phyloP scores from a whole-genome alignment of 257 asterid species.

The Gynochthodes officinalis region DNA sequence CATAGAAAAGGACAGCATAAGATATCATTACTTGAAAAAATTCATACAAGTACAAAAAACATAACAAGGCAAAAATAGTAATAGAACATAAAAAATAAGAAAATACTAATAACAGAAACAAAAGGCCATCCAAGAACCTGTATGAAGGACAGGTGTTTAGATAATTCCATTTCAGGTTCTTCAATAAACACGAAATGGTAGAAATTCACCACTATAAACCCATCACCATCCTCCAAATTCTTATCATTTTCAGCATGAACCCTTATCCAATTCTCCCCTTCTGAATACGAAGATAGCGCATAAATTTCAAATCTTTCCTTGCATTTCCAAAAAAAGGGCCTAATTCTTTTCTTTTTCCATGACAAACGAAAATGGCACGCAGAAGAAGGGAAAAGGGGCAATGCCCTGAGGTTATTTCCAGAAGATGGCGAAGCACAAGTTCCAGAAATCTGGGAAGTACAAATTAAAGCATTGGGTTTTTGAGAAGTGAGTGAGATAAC shows the following conservation, averaged over 20 bases:
- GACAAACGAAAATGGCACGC: constrained; percentile 11
- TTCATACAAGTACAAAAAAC: background rate
- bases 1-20: background rate
- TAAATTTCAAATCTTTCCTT: constrained; percentile 27
- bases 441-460: constrained; percentile 11
- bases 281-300: constrained; percentile 39
- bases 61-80: background rate
- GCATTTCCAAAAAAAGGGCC: constrained; percentile 21
- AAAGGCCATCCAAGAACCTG: constrained; percentile 67
- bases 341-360: constrained; percentile 1
- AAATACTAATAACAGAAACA: background rate
- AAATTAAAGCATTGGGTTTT: constrained; percentile 7
- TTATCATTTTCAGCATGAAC: constrained; percentile 29
- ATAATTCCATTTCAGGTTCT: constrained; percentile 64
- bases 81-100: background rate
- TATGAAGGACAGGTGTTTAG: constrained; percentile 77
- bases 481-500: constrained; percentile 16
- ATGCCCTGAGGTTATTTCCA: constrained; percentile 26
- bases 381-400: constrained; percentile 16
- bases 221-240: constrained; percentile 41
- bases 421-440: constrained; percentile 5
- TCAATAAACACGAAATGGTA: constrained; percentile 59
- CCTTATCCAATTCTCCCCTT: constrained; percentile 34
- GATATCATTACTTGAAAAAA: background rate
- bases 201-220: constrained; percentile 79